Base-by-base conservation (phyloP, 306 rosid genomes). In the Alnus glutinosa region DNA sequence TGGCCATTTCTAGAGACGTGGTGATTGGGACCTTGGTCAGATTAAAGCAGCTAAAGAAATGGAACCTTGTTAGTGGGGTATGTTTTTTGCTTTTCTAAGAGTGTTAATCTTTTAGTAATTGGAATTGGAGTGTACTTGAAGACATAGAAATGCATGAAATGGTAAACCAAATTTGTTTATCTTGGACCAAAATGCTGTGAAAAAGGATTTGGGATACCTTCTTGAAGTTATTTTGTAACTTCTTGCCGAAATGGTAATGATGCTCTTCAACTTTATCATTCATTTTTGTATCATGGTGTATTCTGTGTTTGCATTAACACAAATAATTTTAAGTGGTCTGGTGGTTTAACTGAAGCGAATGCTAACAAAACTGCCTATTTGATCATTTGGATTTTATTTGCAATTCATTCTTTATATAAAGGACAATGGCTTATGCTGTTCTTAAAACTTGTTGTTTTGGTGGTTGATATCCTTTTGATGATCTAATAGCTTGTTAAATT, bases 21-120 rank as follows among this genome's bases (percentile, higher is more conserved):
- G 86, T 95, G 0, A 79, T 95, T 49, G 98, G 98, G 73, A 95
- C 98, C 47, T 85, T 95, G 89, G 82, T 92, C 75, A 89, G 98
- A 67, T 93, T 86, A 83, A 95, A 92, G 85, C 98, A 95, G 76
- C 87, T 91, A 71, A 91, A 82, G 79, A 90, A 83, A 81, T 95
- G 98, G 98, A 91, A 89, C 79, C 86, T 89, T 77, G 98, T 95
- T 4, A 74, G 80, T n/a, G 97, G 92, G 98, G 98, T 95, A 87
- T 78, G 61, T 51, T 46, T 36, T 73, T 9, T 62, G 39, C 37
- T 59, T 59, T 19, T 3, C 14, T 9, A 59, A 1, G 13, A 59
- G 37, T 59, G 66, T 59, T 59, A 19, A 28, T 59, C 13, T 59
- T 23, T 9, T 59, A 2, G 5, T 10, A 19, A 19, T 59, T 9